Conservation (phyloP, 208 protist genomes). For the Acanthamoeba polyphaga region DNA sequence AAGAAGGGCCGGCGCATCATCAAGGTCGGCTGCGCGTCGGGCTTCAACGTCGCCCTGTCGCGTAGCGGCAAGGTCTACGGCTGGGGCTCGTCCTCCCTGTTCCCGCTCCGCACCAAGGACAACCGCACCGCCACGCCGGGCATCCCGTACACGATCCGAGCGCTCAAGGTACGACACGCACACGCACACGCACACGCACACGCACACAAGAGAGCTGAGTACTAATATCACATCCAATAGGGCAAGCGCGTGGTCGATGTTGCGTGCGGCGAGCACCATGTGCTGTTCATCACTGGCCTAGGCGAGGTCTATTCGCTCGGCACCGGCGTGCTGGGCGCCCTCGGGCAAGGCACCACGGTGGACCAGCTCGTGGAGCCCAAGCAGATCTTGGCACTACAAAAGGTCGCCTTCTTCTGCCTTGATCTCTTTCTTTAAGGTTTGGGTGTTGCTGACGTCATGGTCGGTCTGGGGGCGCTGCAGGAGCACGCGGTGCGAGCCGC, state of each 20-base stretch:
- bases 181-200: neutral
- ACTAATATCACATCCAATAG: neutral
- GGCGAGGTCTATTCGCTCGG: constrained; percentile 74
- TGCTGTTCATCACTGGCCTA: constrained; percentile 37
- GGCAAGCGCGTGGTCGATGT: constrained; percentile 72
- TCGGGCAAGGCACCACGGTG: constrained; percentile 57
- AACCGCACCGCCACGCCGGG: constrained; percentile 1
- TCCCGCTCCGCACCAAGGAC: constrained; percentile 42
- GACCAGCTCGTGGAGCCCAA: constrained; percentile 65
- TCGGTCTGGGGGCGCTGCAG: neutral
- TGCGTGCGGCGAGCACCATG: constrained; percentile 67
- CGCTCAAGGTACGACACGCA: constrained; percentile 36
- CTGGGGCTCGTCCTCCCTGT: constrained; percentile 51
- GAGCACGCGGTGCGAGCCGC: constrained; percentile 31
- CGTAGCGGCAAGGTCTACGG: constrained; percentile 18
- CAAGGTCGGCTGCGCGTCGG: constrained; percentile 63
- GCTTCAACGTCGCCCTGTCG: constrained; percentile 57
- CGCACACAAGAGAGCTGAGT: neutral
- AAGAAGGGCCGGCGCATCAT: constrained; percentile 36
- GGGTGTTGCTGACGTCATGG: neutral
- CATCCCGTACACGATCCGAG: constrained; percentile 56
- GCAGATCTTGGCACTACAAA: constrained; percentile 66
- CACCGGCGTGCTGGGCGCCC: constrained; percentile 23
- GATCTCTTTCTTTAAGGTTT: neutral
- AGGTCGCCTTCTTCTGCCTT: neutral